Evolutionary conservation across 495 filamentous ascomycete genomes (phyloP).

Genomic region (Lasiosphaeria miniovina): DNA sequence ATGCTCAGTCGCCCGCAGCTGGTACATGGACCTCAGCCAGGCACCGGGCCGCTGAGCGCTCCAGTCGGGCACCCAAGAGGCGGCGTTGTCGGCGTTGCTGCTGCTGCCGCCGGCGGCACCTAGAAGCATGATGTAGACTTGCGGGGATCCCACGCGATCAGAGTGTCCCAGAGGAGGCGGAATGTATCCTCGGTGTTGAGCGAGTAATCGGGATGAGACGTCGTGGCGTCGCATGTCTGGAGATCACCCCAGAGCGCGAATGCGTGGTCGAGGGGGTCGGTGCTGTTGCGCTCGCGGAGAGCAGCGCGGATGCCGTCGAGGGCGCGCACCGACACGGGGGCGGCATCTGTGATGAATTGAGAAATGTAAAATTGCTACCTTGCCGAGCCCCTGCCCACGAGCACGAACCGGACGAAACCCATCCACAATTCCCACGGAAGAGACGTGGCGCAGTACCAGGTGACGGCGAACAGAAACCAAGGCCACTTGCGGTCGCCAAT

Average conservation of each 20-base stretch:
- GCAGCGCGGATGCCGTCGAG: constrained; percentile 1
- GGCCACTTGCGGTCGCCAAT: too few species aligned
- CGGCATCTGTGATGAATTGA: too few species aligned
- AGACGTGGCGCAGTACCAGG: too few species aligned
- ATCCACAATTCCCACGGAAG: too few species aligned
- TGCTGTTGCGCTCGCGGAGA: constrained; percentile 8
- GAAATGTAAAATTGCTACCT: too few species aligned
- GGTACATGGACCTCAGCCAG: constrained; percentile 8
- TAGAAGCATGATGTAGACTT: constrained; percentile 7
- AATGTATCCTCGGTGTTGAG: not conserved
- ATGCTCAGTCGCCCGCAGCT: not conserved
- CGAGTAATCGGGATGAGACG: constrained; percentile 9
- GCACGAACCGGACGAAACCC: too few species aligned
- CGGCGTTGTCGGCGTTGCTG: not conserved
- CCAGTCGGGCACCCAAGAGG: constrained; percentile 16
- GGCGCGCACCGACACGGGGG: too few species aligned
- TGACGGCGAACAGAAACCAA: too few species aligned
- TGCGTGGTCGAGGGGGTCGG: constrained; percentile 8
- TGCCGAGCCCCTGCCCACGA: too few species aligned
- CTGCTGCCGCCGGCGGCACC: not conserved
- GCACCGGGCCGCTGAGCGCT: not conserved
- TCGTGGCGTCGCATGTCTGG: constrained; percentile 1
- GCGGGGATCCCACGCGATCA: not conserved
- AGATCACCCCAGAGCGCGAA: constrained; percentile 12
- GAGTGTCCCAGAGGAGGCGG: constrained; percentile 1